phyloP scores from a whole-genome alignment of 208 protist genomes.

The Leishmania tropica region DNA sequence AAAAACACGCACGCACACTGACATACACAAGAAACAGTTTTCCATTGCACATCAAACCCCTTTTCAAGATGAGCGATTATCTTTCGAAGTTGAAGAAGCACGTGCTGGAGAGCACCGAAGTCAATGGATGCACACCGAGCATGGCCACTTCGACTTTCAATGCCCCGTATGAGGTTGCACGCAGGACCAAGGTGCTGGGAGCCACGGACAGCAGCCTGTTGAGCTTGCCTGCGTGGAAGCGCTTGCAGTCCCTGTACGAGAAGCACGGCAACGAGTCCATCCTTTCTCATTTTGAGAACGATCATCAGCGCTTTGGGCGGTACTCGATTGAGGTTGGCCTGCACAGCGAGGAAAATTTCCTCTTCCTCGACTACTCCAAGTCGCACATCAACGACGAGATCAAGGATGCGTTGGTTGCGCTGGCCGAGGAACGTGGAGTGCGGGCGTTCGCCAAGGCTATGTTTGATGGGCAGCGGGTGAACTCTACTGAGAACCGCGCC shows the following conservation, averaged over 20 bases:
- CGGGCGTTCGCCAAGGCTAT: constrained; percentile 79
- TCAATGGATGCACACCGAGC: constrained; percentile 35
- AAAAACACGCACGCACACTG: background rate
- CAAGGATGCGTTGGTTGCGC: constrained; percentile 76
- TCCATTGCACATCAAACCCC: background rate
- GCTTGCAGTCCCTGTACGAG: constrained; percentile 74
- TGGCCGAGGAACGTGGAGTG: constrained; percentile 87
- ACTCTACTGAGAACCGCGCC: constrained; percentile 93
- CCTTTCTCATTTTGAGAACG: constrained; percentile 64
- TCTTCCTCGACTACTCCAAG: constrained; percentile 97
- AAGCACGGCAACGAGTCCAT: constrained; percentile 63
- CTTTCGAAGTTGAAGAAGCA: constrained; percentile 45
- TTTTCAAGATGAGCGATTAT: constrained; percentile 48
- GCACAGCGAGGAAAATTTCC: constrained; percentile 65
- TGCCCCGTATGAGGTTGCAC: constrained; percentile 50
- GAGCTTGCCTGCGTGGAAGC: constrained; percentile 55
- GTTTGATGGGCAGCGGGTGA: constrained; percentile 96
- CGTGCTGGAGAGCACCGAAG: constrained; percentile 41
- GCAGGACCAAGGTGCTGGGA: constrained; percentile 51
- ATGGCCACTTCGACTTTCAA: constrained; percentile 72
- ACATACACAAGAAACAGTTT: background rate
- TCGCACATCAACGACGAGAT: constrained; percentile 95
- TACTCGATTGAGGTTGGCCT: constrained; percentile 76
- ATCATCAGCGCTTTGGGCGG: constrained; percentile 62
- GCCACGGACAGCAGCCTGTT: constrained; percentile 43